A percentile compares a stretch with the other conserved stretches of the same genome.
phyloP scores from a whole-genome alignment of 257 asterid genomes.

The Paraleonurus japonicus region DNA sequence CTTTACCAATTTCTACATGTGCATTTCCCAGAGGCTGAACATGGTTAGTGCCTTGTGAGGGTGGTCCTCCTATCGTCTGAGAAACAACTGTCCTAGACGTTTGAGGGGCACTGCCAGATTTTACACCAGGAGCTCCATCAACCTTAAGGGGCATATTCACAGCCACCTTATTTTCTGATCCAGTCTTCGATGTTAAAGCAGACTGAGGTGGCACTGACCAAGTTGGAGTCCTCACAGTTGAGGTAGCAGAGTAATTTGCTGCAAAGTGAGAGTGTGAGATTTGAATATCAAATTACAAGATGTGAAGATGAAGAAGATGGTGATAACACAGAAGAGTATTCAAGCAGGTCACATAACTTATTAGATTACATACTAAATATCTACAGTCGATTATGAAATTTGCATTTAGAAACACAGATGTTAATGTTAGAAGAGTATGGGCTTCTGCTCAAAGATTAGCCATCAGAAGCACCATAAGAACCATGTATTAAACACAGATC shows the following conservation, averaged over 20 bases:
- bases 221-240: conserved; percentile 56
- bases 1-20: conserved; percentile 79
- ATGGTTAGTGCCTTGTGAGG: conserved; percentile 46
- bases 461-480: conserved; percentile 6
- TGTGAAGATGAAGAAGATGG: conserved; percentile 22
- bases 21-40: conserved; percentile 45
- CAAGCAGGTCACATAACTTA: conserved; percentile 2
- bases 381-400: background rate
- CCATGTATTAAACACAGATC: conserved; percentile 8
- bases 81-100: conserved; percentile 46
- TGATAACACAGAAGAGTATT: conserved; percentile 8
- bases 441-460: conserved; percentile 14
- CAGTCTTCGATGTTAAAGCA: conserved; percentile 45
- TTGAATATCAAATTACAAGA: background rate
- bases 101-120: conserved; percentile 51
- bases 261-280: conserved; percentile 29
- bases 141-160: conserved; percentile 45
- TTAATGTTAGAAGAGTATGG: background rate
- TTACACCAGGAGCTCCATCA: conserved; percentile 58
- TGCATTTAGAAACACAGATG: background rate
- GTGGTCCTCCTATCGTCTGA: conserved; percentile 54
- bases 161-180: conserved; percentile 51
- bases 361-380: background rate
- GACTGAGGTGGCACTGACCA: conserved; percentile 76
- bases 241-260: conserved; percentile 55